Evolutionary conservation across 257 asterid species (phyloP), one percentile per base, ranked within the genome.

Genomic region (Schizonepeta tenuifolia): DNA sequence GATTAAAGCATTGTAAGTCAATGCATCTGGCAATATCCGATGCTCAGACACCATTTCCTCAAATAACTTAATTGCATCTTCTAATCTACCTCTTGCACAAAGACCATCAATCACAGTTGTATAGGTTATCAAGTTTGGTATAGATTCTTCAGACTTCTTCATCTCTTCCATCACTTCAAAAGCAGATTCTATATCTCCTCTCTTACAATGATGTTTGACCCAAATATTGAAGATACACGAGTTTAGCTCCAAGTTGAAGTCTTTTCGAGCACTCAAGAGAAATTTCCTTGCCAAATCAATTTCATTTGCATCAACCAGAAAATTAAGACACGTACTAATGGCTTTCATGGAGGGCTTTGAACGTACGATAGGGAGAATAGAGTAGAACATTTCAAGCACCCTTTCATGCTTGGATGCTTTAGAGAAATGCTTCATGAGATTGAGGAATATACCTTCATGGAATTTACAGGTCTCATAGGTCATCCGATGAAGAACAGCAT

Each of bases 381-480:
- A 71, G 69, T 80, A 1, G 67, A 94, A 94, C 97, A 88, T 87
- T n/a, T 87, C 96, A 24, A 91, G 70, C 46, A 94, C 89, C 81
- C 79, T 88, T 55, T 89, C 93, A 8, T 87, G 92, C 85, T 85
- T 77, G 65, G 83, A 82, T 6, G 84, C 83, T 78, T 73, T 91
- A 0, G 98, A 83, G 82, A 84, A 91, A 83, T 85, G 96, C 85
- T 86, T 89, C 99, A 94, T 94, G 73, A 94, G 97, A 81, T 89
- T 87, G 14, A 92, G 73, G 75, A 91, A 94, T 75, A 94, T 44
- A 65, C 97, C 96, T 76, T 94, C 97, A 41, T 87, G 81, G 80
- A 94, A 94, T 77, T 79, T 85, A 87, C 99, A 94, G 54, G 97
- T 88, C 85, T 91, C 99, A 3, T 88, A 87, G 60, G 85, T 80